Conservation (phyloP, 2,329 filamentous ascomycete genomes). For the Fusarium euwallaceae region DNA sequence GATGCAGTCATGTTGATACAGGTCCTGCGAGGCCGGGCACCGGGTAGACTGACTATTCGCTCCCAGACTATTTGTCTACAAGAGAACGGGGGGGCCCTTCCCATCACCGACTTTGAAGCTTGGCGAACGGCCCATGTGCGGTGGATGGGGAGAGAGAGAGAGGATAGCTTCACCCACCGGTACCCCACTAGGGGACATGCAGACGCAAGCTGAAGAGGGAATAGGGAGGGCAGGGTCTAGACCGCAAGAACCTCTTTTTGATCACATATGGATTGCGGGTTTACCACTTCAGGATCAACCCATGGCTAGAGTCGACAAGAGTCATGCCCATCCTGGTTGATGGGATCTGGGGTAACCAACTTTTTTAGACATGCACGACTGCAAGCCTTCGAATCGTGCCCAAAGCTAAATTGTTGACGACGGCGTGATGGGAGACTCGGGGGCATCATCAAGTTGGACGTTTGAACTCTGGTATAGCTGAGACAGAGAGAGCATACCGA, state of each 20-base stretch:
- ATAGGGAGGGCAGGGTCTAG: conserved; percentile 17
- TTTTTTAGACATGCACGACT: conserved; percentile 26
- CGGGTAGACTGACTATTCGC: conserved; percentile 29
- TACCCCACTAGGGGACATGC: conserved; percentile 26
- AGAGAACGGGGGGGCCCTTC: conserved; percentile 15
- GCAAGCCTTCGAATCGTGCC: conserved; percentile 24
- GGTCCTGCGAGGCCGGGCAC: conserved; percentile 8
- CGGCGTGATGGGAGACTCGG: conserved; percentile 5
- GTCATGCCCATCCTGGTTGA: conserved; percentile 15
- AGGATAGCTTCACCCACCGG: conserved; percentile 18
- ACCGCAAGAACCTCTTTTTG: conserved; percentile 26
- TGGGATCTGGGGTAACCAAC: conserved; percentile 33
- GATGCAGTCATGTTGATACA: conserved; percentile 36
- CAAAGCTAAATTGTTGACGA: conserved; percentile 25
- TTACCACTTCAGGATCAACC: conserved; percentile 29
- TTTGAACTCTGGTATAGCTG: not conserved
- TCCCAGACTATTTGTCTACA: conserved; percentile 20
- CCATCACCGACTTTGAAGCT: conserved; percentile 27
- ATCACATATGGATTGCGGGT: conserved; percentile 18
- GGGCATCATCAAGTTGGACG: not conserved
- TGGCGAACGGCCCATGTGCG: conserved; percentile 30
- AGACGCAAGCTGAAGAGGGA: conserved; percentile 14
- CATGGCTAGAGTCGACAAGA: conserved; percentile 4
- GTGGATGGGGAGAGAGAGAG: conserved; percentile 7
- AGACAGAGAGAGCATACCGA: conserved; percentile 8